phyloP scores from a whole-genome alignment of 2,329 filamentous ascomycete species.

The Daldinia sp. region DNA sequence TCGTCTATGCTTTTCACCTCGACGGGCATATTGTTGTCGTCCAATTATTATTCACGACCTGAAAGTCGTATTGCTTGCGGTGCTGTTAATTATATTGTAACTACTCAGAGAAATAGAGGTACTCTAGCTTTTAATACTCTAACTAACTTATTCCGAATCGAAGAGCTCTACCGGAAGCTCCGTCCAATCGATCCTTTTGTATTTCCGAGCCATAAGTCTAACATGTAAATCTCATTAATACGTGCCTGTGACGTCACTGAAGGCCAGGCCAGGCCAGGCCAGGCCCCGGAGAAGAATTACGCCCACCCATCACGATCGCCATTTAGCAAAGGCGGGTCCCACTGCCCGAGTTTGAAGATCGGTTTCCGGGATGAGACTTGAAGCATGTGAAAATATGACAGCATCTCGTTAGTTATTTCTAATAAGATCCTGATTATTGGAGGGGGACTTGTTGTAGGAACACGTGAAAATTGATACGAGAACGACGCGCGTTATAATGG shows the following conservation, averaged over 20 bases:
- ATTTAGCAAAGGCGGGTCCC: background rate
- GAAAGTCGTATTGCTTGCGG: background rate
- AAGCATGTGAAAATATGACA: constrained; percentile 16
- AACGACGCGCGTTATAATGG: background rate
- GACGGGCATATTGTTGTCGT: constrained; percentile 20
- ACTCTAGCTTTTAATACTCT: background rate
- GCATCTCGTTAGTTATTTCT: background rate
- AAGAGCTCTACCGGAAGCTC: background rate
- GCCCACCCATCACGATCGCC: constrained; percentile 5
- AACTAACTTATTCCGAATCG: background rate
- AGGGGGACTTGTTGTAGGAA: background rate
- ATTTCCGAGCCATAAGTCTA: constrained; percentile 7
- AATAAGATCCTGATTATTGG: background rate
- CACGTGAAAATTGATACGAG: background rate
- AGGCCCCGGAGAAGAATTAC: background rate
- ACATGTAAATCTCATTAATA: background rate
- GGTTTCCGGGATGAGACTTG: background rate
- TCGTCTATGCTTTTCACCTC: constrained; percentile 20
- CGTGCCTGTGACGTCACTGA: constrained; percentile 8
- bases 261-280: background rate
- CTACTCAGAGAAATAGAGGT: background rate
- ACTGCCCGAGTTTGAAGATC: background rate
- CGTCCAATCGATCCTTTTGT: constrained; percentile 23
- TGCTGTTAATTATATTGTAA: background rate
- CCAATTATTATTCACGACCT: constrained; percentile 5